These are phyloP conservation scores for Oligophagozyma castellii DNA, from an alignment of 1,139 yeast species.

Conservation along the genomic window DNA sequence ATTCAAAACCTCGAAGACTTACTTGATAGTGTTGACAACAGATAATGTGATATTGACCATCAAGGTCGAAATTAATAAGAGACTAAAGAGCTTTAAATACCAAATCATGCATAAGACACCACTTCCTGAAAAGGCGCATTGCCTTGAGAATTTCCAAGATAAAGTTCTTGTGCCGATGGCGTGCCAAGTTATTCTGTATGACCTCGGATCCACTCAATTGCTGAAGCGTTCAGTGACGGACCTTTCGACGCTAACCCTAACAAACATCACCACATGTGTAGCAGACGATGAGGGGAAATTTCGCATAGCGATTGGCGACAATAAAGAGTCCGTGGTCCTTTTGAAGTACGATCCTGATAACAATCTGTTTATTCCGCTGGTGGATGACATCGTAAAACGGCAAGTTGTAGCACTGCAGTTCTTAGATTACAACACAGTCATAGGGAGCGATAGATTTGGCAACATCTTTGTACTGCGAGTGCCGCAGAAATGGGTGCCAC, in stretches of 20 bases:
- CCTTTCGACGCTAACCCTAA: conserved; percentile 25
- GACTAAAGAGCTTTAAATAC: conserved; percentile 20
- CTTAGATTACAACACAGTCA: conserved; percentile 62
- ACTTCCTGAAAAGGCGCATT: conserved; percentile 35
- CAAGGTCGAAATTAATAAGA: conserved; percentile 9
- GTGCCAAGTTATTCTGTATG: conserved; percentile 45
- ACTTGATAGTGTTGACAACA: not conserved
- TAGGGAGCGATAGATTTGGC: conserved; percentile 89
- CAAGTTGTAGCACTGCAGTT: conserved; percentile 46
- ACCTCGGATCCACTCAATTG: conserved; percentile 67
- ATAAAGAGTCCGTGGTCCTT: conserved; percentile 46
- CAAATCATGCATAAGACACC: conserved; percentile 49
- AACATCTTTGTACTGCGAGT: conserved; percentile 56
- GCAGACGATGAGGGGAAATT: conserved; percentile 21
- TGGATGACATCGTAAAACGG: conserved; percentile 57
- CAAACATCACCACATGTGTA: not conserved
- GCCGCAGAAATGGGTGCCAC: conserved; percentile 33
- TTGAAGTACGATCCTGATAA: conserved; percentile 37
- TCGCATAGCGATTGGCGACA: conserved; percentile 57
- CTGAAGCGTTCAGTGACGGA: conserved; percentile 46
- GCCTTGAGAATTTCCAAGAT: conserved; percentile 46
- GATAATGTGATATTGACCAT: conserved; percentile 10
- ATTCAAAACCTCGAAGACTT: too few relatives aligned
- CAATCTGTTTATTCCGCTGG: conserved; percentile 48
- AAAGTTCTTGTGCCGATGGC: conserved; percentile 48